A percentile compares a stretch with the other conserved stretches of the same genome.
These are phyloP conservation scores for Arabidopsis arenosa DNA, from an alignment of 345 rosid species.

Conservation along the genomic window DNA sequence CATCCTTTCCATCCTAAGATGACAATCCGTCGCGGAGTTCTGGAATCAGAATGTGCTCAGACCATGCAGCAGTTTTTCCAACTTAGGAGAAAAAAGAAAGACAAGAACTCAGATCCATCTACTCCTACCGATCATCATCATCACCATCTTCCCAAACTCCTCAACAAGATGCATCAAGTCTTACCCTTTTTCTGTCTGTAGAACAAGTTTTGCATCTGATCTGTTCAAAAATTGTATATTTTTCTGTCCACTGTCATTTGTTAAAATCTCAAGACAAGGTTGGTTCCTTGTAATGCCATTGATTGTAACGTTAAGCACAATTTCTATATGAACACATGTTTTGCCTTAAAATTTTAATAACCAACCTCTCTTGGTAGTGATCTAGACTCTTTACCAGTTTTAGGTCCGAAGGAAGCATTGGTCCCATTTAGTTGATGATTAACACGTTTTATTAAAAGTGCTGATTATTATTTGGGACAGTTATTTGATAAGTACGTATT, in stretches of 20 bases:
- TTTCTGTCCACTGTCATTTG: constrained; percentile 12
- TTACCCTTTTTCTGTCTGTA: constrained; percentile 70
- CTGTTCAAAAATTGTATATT: constrained; percentile 30
- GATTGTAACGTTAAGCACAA: constrained; percentile 31
- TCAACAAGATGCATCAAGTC: constrained; percentile 73
- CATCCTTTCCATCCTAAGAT: constrained; percentile 97
- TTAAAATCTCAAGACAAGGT: constrained; percentile 12
- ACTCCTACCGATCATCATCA: constrained; percentile 53
- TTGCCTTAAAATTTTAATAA: not conserved
- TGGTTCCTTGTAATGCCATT: constrained; percentile 35
- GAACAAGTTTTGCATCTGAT: constrained; percentile 32
- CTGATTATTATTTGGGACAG: constrained; percentile 4
- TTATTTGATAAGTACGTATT: constrained; percentile 22
- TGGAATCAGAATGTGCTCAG: constrained; percentile 83
- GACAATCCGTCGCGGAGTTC: constrained; percentile 77
- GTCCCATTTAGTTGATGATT: constrained; percentile 32
- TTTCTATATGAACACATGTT: not conserved
- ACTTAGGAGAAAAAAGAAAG: constrained; percentile 81
- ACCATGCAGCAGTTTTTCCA: constrained; percentile 92
- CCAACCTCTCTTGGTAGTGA: constrained; percentile 40
- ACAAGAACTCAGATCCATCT: constrained; percentile 52
- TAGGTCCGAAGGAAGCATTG: constrained; percentile 37
- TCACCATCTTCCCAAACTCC: constrained; percentile 66
- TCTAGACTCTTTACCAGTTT: constrained; percentile 48
- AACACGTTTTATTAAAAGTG: not conserved